phyloP scores from a whole-genome alignment of 768 basidiomycete species.

The Daedaleopsis nitida region DNA sequence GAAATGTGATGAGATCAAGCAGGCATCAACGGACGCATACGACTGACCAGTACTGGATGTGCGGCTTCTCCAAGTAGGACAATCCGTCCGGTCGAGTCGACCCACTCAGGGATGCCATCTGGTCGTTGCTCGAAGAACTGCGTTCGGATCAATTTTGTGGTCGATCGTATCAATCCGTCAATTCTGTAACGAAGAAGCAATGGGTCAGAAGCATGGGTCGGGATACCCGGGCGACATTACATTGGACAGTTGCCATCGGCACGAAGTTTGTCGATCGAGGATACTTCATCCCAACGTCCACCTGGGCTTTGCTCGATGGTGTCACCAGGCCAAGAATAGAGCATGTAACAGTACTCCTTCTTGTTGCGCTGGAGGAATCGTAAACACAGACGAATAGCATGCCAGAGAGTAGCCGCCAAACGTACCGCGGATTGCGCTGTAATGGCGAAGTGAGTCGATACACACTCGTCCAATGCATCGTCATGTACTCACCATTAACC shows the following conservation, averaged over 20 bases:
- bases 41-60: conserved; percentile 53
- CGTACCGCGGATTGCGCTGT: conserved; percentile 29
- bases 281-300: conserved; percentile 36
- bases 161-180: background rate
- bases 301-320: conserved; percentile 31
- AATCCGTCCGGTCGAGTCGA: conserved; percentile 49
- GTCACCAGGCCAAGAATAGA: conserved; percentile 38
- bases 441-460: background rate
- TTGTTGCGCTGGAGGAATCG: conserved; percentile 36
- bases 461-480: background rate
- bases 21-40: background rate
- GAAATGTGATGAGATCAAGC: background rate
- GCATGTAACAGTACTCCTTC: conserved; percentile 33
- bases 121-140: background rate
- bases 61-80: conserved; percentile 62
- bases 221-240: background rate
- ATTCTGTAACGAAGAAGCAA: background rate
- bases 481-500: background rate
- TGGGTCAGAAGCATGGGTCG: background rate
- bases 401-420: background rate
- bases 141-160: background rate
- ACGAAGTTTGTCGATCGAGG: conserved; percentile 17
- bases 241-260: background rate
- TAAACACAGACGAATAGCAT: background rate
- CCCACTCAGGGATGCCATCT: conserved; percentile 29